phyloP scores from a whole-genome alignment of 352 stramenopile species.

The Phytophthora aleatoria region DNA sequence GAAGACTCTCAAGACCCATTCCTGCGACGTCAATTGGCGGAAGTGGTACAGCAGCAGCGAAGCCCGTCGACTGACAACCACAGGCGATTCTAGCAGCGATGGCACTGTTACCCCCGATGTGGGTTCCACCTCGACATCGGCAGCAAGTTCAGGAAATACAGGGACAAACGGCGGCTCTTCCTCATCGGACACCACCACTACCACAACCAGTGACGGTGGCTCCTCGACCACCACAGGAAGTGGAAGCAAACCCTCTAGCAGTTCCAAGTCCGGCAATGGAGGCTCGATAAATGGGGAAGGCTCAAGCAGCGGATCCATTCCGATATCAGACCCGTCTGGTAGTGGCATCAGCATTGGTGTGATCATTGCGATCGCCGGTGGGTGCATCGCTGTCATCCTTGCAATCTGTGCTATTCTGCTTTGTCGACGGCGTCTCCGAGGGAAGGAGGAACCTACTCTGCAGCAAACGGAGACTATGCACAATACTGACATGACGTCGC shows the following conservation, averaged over 20 bases:
- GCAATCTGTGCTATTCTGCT: constrained; percentile 2
- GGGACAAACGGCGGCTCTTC: background rate
- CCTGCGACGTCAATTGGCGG: background rate
- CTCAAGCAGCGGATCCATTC: background rate
- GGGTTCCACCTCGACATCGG: background rate
- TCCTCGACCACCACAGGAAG: background rate
- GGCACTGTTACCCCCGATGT: constrained; percentile 1
- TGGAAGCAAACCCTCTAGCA: constrained; percentile 6
- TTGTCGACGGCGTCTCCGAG: background rate
- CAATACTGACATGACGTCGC: constrained; percentile 1
- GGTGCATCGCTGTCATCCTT: constrained; percentile 2
- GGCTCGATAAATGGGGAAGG: background rate
- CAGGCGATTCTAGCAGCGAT: constrained; percentile 1
- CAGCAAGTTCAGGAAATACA: constrained; percentile 1
- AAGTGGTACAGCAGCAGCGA: constrained; percentile 15
- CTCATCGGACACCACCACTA: background rate
- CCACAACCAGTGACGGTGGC: background rate
- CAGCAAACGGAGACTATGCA: constrained; percentile 2
- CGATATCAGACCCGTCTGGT: background rate
- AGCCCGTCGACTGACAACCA: background rate
- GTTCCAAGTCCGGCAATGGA: background rate
- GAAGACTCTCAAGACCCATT: constrained; percentile 1
- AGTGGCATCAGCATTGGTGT: constrained; percentile 5
- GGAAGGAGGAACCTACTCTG: background rate
- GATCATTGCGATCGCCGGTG: constrained; percentile 6